Evolutionary conservation across 345 rosid species (phyloP).

Genomic region (Gossypium stocksii): DNA sequence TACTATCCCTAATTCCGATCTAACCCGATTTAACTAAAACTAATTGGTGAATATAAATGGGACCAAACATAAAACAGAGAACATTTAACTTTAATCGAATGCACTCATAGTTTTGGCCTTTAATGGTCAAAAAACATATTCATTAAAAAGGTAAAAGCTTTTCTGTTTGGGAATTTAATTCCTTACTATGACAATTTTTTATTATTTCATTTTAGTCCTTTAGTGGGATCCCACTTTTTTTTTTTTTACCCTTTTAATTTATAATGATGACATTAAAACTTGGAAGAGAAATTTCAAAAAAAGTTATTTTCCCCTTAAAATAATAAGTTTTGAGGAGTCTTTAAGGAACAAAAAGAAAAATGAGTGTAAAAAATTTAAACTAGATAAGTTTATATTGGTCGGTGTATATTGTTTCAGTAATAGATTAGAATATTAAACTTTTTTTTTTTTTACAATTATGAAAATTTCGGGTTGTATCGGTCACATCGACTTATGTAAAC

Average conservation of each 20-base stretch:
- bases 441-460: no score
- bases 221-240: background rate
- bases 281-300: background rate
- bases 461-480: no score
- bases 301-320: background rate
- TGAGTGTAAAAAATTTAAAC: no score
- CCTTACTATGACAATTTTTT: background rate
- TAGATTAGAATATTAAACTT: no score
- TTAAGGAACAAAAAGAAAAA: background rate
- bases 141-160: background rate
- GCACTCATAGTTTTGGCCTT: background rate
- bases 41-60: background rate
- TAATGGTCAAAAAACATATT: background rate
- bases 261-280: background rate
- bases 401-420: no score
- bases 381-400: no score
- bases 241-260: background rate
- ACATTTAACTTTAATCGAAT: background rate
- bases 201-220: background rate
- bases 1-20: background rate
- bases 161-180: background rate
- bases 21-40: background rate
- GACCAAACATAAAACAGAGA: background rate
- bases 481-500: no score
- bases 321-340: background rate